Conservation (phyloP, 1,284 basidiomycete species). For the Tilletiaria anomala region DNA sequence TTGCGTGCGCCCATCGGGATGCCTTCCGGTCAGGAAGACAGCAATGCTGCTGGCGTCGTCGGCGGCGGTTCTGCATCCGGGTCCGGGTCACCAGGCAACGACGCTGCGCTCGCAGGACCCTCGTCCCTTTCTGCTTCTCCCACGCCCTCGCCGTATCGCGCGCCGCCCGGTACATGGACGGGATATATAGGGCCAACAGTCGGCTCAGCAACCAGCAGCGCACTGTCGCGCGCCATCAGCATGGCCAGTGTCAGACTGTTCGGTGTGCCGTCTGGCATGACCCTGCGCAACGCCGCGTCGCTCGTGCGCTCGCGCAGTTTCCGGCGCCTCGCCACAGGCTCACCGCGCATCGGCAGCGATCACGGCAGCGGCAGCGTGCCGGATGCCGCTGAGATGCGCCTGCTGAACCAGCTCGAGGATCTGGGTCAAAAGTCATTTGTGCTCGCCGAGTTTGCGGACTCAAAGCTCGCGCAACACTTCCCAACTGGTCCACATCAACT, state of each 20-base stretch:
- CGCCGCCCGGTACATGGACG: too few relatives aligned
- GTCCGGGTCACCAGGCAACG: too few relatives aligned
- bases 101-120: too few relatives aligned
- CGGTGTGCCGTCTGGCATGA: constrained; percentile 47
- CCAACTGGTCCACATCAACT: constrained; percentile 42
- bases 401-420: constrained; percentile 65
- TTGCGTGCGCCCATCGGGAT: too few relatives aligned
- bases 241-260: constrained; percentile 82
- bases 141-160: too few relatives aligned
- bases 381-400: constrained; percentile 26
- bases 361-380: constrained; percentile 12
- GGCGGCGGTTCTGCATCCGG: too few relatives aligned
- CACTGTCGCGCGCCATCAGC: constrained; percentile 61
- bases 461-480: constrained; percentile 63
- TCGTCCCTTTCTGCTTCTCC: too few relatives aligned
- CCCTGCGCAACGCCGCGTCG: constrained; percentile 21
- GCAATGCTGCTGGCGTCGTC: too few relatives aligned
- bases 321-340: constrained; percentile 12
- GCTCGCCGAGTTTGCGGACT: constrained; percentile 79
- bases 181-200: too few relatives aligned
- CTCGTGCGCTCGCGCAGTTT: constrained; percentile 32
- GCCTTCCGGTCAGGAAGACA: too few relatives aligned
- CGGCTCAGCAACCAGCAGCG: constrained; percentile 9
- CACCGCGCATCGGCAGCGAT: too few relatives aligned
- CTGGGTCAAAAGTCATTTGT: constrained; percentile 90